These are phyloP conservation scores for Aureobasidium sp. DNA, from an alignment of 2,329 filamentous ascomycete genomes.

Conservation along the genomic window DNA sequence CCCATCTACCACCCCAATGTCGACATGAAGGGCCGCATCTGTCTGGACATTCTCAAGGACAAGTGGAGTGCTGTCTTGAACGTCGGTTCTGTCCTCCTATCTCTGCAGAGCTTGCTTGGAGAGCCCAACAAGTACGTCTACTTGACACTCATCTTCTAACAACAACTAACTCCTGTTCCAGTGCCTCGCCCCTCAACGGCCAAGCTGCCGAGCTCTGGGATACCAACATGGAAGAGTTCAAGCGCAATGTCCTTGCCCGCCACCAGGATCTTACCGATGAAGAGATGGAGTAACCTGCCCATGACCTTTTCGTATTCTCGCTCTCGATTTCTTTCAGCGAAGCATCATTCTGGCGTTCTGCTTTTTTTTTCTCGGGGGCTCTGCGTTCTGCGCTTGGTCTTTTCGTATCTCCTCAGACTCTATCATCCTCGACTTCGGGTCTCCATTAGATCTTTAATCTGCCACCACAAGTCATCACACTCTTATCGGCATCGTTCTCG, in stretches of 20 bases:
- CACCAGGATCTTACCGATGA: slow-evolving; percentile 51
- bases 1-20: slow-evolving; percentile 99
- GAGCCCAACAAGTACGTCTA: slow-evolving; percentile 88
- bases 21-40: slow-evolving; percentile 94
- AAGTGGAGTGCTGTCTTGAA: slow-evolving; percentile 99
- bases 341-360: slow-evolving; percentile 5
- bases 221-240: slow-evolving; percentile 77
- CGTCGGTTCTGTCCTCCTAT: slow-evolving; percentile 85
- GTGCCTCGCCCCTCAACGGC: slow-evolving; percentile 87
- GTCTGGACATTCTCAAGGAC: slow-evolving; percentile 94
- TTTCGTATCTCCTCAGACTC: neutral
- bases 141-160: slow-evolving; percentile 30
- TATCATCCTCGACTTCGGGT: neutral
- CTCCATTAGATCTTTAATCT: neutral
- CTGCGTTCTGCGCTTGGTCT: neutral
- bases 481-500: neutral
- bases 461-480: neutral
- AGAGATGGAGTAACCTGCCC: slow-evolving; percentile 23
- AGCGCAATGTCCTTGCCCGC: slow-evolving; percentile 60
- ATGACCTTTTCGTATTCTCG: neutral
- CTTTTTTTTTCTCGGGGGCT: neutral
- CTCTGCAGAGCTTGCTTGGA: slow-evolving; percentile 86
- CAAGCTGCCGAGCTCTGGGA: slow-evolving; percentile 97
- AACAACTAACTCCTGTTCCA: slow-evolving; percentile 32
- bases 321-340: neutral